Percentiles rank a stretch among this genome's conserved stretches.
Conservation (phyloP, 768 basidiomycete genomes). For the Rhodotorula paludigena region DNA sequence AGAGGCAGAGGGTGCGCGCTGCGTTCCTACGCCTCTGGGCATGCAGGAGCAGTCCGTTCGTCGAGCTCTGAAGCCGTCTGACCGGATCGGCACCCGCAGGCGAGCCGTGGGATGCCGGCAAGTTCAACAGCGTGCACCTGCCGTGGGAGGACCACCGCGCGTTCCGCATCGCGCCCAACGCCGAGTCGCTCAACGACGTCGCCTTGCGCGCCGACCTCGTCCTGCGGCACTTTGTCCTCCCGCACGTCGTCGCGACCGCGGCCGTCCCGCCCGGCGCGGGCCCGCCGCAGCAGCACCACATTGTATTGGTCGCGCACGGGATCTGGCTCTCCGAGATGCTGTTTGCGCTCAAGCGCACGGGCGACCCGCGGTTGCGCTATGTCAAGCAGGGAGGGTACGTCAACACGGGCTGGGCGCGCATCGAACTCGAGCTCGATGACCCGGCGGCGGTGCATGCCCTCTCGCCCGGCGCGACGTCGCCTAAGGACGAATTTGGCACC, state of each 20-base stretch:
- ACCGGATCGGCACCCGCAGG: neutral
- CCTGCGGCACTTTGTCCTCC: conserved; percentile 48
- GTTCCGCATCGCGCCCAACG: conserved; percentile 46
- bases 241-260: conserved; percentile 42
- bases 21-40: too few species aligned
- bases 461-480: neutral
- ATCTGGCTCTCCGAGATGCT: conserved; percentile 50
- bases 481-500: neutral
- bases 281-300: conserved; percentile 38
- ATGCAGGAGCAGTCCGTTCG: conserved; percentile 35
- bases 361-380: conserved; percentile 15
- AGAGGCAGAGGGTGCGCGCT: conserved; percentile 46
- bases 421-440: conserved; percentile 43
- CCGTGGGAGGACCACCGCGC: conserved; percentile 43
- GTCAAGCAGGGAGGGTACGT: conserved; percentile 40
- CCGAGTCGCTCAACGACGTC: conserved; percentile 50
- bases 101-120: conserved; percentile 35
- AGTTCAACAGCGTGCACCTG: conserved; percentile 19
- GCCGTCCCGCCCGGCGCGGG: neutral
- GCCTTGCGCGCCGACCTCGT: conserved; percentile 46
- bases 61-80: neutral
- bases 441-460: neutral
- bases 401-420: conserved; percentile 40
- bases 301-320: conserved; percentile 50
- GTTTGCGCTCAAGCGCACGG: conserved; percentile 42